phyloP scores from a whole-genome alignment of 2,329 filamentous ascomycete species.

The Paraphaeosphaeria minitans region DNA sequence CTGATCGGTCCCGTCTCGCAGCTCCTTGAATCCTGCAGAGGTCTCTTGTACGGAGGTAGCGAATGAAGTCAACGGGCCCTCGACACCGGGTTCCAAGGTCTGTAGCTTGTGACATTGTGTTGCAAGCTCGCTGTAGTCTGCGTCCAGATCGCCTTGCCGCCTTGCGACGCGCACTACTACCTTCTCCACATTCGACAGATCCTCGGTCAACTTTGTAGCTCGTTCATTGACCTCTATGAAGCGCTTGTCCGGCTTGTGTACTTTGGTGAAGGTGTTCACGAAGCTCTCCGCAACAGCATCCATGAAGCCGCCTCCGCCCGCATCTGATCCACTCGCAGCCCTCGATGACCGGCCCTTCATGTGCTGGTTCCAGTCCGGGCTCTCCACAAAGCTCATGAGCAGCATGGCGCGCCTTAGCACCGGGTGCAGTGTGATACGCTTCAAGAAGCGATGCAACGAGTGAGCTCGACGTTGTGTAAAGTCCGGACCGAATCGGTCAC shows the following conservation, averaged over 20 bases:
- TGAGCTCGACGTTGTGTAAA: slow-evolving; percentile 88
- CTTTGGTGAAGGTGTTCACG: slow-evolving; percentile 95
- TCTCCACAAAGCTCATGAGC: slow-evolving; percentile 89
- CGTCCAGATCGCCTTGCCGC: slow-evolving; percentile 83
- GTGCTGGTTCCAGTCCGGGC: slow-evolving; percentile 92
- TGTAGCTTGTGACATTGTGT: slow-evolving; percentile 96
- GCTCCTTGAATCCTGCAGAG: slow-evolving; percentile 73
- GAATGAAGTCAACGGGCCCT: slow-evolving; percentile 81
- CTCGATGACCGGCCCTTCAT: slow-evolving; percentile 81
- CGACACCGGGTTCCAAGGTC: slow-evolving; percentile 83
- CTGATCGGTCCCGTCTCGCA: slow-evolving; percentile 92
- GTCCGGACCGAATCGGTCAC: slow-evolving; percentile 91
- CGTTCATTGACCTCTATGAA: slow-evolving; percentile 94
- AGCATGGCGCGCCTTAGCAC: slow-evolving; percentile 82
- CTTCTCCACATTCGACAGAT: slow-evolving; percentile 91
- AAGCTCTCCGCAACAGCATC: slow-evolving; percentile 96
- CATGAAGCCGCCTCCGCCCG: slow-evolving; percentile 72
- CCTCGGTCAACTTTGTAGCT: slow-evolving; percentile 88
- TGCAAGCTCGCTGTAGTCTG: slow-evolving; percentile 86
- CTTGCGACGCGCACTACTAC: slow-evolving; percentile 90
- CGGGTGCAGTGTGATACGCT: slow-evolving; percentile 84
- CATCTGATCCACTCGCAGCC: slow-evolving; percentile 53
- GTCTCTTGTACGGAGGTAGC: slow-evolving; percentile 85
- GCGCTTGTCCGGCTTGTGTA: slow-evolving; percentile 91
- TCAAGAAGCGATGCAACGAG: slow-evolving; percentile 89